Evolutionary conservation across 208 protist genomes (phyloP).

Genomic region (Plasmodiophora brassicae): DNA sequence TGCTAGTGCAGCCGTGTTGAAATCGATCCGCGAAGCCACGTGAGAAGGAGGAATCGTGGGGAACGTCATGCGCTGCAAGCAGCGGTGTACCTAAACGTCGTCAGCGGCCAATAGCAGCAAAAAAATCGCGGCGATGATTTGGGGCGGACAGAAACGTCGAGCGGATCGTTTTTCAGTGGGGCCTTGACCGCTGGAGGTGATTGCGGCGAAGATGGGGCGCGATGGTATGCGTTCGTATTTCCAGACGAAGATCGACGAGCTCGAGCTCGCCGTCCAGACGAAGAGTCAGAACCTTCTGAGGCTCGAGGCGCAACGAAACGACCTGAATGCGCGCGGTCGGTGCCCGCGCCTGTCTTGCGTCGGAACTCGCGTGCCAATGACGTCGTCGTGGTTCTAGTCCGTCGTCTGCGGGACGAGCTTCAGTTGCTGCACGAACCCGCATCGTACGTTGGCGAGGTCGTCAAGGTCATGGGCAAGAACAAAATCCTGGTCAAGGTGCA

Average conservation of each 20-base stretch:
- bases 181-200: no score
- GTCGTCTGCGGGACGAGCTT: slow-evolving; percentile 96
- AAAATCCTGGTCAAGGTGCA: slow-evolving; percentile 61
- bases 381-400: slow-evolving; percentile 63
- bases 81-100: no score
- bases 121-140: no score
- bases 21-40: no score
- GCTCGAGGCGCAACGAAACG: slow-evolving; percentile 79
- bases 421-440: slow-evolving; percentile 77
- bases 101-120: no score
- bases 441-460: slow-evolving; percentile 96
- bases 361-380: not conserved
- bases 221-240: slow-evolving; percentile 58
- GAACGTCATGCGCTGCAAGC: no score
- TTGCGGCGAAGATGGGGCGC: not conserved
- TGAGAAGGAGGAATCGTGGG: no score
- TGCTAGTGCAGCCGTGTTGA: no score
- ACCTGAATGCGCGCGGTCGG: slow-evolving; percentile 77
- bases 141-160: no score
- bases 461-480: slow-evolving; percentile 95
- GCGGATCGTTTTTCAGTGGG: no score
- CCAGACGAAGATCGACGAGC: slow-evolving; percentile 61
- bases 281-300: slow-evolving; percentile 73
- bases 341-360: not conserved
- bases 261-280: slow-evolving; percentile 61